Conservation (phyloP, 176 grass and related monocot genomes). For the Oryza punctata region DNA sequence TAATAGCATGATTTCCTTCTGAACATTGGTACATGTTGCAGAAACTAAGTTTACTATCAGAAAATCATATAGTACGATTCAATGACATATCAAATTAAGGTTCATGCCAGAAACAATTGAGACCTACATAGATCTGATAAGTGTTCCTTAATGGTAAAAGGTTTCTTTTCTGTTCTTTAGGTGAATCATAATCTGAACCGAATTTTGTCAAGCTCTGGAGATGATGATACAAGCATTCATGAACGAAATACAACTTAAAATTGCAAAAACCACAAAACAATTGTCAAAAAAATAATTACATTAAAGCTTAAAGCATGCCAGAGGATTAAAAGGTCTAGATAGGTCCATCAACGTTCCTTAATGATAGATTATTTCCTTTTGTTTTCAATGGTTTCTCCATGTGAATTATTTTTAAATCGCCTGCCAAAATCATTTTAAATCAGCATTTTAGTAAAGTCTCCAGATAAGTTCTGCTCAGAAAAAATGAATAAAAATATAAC, state of each 20-base stretch:
- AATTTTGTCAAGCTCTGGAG: not conserved
- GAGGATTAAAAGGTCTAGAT: not conserved
- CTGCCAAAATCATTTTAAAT: not conserved
- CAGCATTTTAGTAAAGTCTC: not conserved
- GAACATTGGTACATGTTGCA: not conserved
- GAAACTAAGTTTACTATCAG: constrained; percentile 1
- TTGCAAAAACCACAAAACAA: not conserved
- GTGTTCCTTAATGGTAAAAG: not conserved
- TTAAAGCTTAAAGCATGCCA: not conserved
- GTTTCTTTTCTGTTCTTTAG: not conserved
- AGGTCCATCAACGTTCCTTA: not conserved
- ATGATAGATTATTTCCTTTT: not conserved
- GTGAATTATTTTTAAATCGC: not conserved
- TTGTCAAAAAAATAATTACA: not conserved
- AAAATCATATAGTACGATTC: not conserved
- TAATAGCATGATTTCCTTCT: not conserved
- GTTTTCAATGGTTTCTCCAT: not conserved
- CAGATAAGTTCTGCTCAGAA: not conserved
- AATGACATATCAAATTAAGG: not conserved
- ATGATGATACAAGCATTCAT: not conserved
- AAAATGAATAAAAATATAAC: not conserved
- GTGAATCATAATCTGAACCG: not conserved
- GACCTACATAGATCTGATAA: not conserved
- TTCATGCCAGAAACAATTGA: not conserved
- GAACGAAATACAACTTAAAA: not conserved